phyloP scores from a whole-genome alignment of 305 asterid species.

The Solanum hybrid region DNA sequence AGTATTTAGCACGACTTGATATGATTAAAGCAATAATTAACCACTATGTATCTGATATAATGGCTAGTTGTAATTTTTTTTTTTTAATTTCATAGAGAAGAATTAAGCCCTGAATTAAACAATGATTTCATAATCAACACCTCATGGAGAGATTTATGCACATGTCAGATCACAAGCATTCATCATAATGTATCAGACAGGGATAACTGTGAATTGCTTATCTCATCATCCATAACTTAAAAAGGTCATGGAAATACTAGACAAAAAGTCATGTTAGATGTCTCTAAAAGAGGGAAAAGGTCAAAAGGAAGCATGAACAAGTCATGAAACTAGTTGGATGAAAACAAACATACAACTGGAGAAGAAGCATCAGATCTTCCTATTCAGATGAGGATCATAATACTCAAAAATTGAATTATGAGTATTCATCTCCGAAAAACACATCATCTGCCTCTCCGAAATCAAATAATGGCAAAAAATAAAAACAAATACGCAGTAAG shows the following conservation, averaged over 20 bases:
- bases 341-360: background rate
- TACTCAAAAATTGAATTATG: constrained; percentile 21
- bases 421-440: constrained; percentile 37
- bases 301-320: background rate
- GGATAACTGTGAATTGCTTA: constrained; percentile 23
- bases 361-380: constrained; percentile 81
- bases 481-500: background rate
- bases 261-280: background rate
- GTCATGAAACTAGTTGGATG: background rate
- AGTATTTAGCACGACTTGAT: background rate
- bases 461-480: background rate
- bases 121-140: no score
- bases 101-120: no score
- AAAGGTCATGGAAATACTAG: background rate
- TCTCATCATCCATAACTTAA: constrained; percentile 18
- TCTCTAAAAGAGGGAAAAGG: background rate
- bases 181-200: constrained; percentile 22
- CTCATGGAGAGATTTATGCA: no score
- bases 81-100: no score
- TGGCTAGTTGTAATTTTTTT: no score
- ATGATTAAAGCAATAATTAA: background rate
- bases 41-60: no score
- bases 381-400: constrained; percentile 58
- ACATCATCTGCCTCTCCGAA: constrained; percentile 41
- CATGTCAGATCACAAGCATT: constrained; percentile 16